phyloP scores from a whole-genome alignment of 2,329 filamentous ascomycete genomes.

The Trichophyton benhamiae region DNA sequence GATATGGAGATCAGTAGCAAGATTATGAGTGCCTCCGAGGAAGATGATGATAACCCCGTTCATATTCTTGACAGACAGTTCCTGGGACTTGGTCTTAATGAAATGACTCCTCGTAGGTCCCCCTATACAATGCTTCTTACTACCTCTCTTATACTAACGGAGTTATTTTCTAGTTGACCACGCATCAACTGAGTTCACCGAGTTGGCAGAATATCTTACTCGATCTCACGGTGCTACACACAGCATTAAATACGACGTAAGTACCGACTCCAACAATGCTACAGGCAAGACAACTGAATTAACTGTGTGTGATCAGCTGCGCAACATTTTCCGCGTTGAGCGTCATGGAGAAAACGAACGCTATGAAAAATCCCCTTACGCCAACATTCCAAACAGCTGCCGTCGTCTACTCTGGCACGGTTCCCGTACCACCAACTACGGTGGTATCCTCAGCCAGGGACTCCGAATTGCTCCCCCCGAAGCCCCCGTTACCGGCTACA shows the following conservation, averaged over 20 bases:
- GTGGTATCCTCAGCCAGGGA: slow-evolving; percentile 75
- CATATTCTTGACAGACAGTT: slow-evolving; percentile 63
- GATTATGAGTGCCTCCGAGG: slow-evolving; percentile 58
- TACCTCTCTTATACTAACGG: neutral
- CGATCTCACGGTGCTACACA: slow-evolving; percentile 59
- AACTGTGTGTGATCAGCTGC: slow-evolving; percentile 29
- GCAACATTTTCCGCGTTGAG: slow-evolving; percentile 73
- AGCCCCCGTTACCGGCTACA: slow-evolving; percentile 67
- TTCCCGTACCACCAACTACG: slow-evolving; percentile 70
- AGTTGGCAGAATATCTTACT: slow-evolving; percentile 55
- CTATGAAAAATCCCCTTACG: slow-evolving; percentile 47
- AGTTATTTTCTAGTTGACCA: slow-evolving; percentile 37
- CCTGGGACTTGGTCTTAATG: slow-evolving; percentile 55
- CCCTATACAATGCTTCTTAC: neutral
- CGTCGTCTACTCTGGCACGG: slow-evolving; percentile 79
- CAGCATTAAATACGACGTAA: slow-evolving; percentile 29
- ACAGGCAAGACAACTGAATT: slow-evolving; percentile 7
- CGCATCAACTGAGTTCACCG: slow-evolving; percentile 48
- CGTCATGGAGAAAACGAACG: slow-evolving; percentile 59
- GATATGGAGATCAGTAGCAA: slow-evolving; percentile 74
- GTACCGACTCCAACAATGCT: neutral
- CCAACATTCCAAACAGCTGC: slow-evolving; percentile 46
- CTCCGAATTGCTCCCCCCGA: slow-evolving; percentile 73
- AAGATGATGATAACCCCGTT: slow-evolving; percentile 37
- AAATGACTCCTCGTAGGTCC: slow-evolving; percentile 52